Conservation (phyloP, 371 early-diverging fungal species). For the Syncephalastrum sp. region DNA sequence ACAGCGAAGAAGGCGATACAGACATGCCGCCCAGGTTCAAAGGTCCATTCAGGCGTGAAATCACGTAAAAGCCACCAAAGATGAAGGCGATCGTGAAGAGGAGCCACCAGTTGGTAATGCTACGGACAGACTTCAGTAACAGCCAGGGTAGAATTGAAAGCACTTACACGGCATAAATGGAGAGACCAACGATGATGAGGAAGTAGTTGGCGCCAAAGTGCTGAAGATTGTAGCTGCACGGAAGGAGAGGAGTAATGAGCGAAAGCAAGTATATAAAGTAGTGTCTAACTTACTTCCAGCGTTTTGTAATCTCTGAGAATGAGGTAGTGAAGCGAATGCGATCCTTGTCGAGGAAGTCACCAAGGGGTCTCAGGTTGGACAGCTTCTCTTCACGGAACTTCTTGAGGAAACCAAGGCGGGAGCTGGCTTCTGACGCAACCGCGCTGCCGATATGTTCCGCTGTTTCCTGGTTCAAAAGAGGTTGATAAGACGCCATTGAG, state of each 20-base stretch:
- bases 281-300: constrained; percentile 47
- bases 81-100: constrained; percentile 57
- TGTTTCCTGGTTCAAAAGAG: constrained; percentile 1
- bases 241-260: neutral
- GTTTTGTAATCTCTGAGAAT: constrained; percentile 43
- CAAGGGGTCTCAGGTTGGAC: constrained; percentile 49
- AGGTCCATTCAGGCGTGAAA: constrained; percentile 55
- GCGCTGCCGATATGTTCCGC: constrained; percentile 27
- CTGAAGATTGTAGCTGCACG: constrained; percentile 55
- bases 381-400: constrained; percentile 42
- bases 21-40: constrained; percentile 42
- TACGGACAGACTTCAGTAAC: constrained; percentile 9
- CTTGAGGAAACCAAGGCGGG: constrained; percentile 37
- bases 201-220: constrained; percentile 70
- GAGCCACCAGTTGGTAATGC: constrained; percentile 58
- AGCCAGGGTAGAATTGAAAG: neutral
- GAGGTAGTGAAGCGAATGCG: constrained; percentile 54
- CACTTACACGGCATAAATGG: constrained; percentile 67
- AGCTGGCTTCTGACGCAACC: constrained; percentile 35
- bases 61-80: constrained; percentile 53
- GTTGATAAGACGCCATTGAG: too few relatives aligned
- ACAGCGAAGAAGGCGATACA: constrained; percentile 51
- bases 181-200: constrained; percentile 53
- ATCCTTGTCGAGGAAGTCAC: constrained; percentile 66
- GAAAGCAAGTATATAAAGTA: neutral